Base-by-base conservation (phyloP, 768 basidiomycete genomes). In the Obba rivulosa region DNA sequence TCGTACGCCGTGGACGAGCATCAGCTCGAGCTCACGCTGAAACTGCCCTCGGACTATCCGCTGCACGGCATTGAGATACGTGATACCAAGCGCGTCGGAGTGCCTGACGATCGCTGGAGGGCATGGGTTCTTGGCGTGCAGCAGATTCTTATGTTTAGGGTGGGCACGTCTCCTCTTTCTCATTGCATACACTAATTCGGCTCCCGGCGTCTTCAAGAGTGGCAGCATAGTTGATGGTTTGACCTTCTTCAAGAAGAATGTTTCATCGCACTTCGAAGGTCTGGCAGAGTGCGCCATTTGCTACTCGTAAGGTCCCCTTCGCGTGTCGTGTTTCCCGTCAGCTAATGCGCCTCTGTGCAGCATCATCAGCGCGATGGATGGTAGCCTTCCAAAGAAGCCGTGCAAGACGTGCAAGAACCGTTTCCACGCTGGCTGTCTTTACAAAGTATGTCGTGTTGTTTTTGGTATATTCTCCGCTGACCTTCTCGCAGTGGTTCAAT, bases 281-380 rank as follows among this genome's bases (percentile, higher is more conserved):
- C 87, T 93, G 63, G 88, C 89, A 2, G 92, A 95, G 57, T 99
- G 96, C 65, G 91, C 95, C 1, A 97, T 99, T 51, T 95, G 92
- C 60, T 95, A 94, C 64, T 91, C 89, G 86, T 92, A 58, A 61
- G 86, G 61, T 7, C 10, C 49, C 13, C 28, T 25, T 17, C 16
- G 9, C 14, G 52, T 34, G 3, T 17, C 9, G 28, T 42, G 20
- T 36, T 9, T 18, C 24, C 25, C 5, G 37, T 52, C 23, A 18
- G 40, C 41, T 28, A 38, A 39, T 34, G 36, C 40, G 10, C 36
- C 45, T 22, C 25, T 37, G 38, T 51, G 8, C 66, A 94, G 92
- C 3, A 90, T 97, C 54, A 92, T 97, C 60, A 91, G 85, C 56
- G 81, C 92, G 38, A 85, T 82, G 69, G 96, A 98, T 61, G 84